Percentiles rank a stretch among this genome's conserved stretches.
Evolutionary conservation across 495 filamentous ascomycete genomes (phyloP).

Genomic region (Hypoxylon lienhwacheense): DNA sequence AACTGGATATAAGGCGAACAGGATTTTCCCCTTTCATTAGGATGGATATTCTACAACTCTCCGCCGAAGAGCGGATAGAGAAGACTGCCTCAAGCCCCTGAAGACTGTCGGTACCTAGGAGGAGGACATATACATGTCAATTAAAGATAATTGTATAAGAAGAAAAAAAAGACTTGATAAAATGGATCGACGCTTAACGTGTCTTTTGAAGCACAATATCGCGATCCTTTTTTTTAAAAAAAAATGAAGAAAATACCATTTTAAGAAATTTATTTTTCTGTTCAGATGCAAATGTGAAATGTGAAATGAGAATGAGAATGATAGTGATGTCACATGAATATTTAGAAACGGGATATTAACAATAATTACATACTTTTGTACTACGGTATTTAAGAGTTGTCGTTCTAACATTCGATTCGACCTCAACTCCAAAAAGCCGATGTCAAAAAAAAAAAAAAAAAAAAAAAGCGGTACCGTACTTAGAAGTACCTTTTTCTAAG

Average conservation of each 20-base stretch:
- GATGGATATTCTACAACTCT: not conserved
- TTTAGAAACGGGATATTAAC: no score
- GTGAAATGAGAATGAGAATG: no score
- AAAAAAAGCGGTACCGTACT: no score
- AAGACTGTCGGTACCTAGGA: constrained; percentile 5
- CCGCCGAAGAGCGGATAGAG: not conserved
- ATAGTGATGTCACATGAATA: no score
- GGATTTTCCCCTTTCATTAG: constrained; percentile 1
- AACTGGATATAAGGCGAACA: constrained; percentile 32
- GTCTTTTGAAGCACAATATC: not conserved
- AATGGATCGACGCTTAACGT: no score
- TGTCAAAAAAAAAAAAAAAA: no score
- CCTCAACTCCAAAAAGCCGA: not conserved
- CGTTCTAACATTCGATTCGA: no score
- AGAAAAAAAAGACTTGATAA: constrained; percentile 1
- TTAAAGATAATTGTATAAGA: no score
- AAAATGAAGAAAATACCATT: constrained; percentile 6
- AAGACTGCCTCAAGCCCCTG: constrained; percentile 3
- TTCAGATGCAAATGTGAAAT: not conserved
- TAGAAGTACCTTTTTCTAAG: no score
- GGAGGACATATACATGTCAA: not conserved
- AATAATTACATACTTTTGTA: no score
- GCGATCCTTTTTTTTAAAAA: not conserved
- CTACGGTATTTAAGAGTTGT: no score
- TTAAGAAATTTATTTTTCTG: not conserved